These are phyloP conservation scores for Aureobasidium sp. DNA, from an alignment of 2,329 filamentous ascomycete genomes.

Conservation along the genomic window DNA sequence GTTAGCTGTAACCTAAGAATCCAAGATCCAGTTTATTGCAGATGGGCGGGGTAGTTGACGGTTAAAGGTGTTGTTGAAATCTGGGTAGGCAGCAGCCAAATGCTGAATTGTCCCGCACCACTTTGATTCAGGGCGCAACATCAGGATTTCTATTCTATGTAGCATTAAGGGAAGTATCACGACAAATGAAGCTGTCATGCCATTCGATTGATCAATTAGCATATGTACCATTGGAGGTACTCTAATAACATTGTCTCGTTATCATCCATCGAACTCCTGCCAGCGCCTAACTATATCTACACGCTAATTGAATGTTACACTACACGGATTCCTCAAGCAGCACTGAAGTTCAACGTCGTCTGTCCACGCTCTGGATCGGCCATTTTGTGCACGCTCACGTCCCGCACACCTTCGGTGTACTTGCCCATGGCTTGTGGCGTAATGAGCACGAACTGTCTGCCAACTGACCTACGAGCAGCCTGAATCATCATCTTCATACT, in stretches of 20 bases:
- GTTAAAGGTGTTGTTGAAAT: neutral
- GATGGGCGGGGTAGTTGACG: neutral
- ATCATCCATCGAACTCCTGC: neutral
- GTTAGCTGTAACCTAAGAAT: neutral
- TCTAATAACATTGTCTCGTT: neutral
- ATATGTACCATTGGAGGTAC: neutral
- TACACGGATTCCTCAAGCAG: neutral
- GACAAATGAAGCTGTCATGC: neutral
- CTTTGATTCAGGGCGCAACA: neutral
- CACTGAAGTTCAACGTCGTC: conserved; percentile 27
- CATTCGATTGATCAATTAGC: too few species aligned
- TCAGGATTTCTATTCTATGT: neutral
- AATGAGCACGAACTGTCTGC: conserved; percentile 91
- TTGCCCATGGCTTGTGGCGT: conserved; percentile 74
- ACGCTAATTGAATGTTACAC: neutral
- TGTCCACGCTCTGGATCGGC: conserved; percentile 44
- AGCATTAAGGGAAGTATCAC: too few species aligned
- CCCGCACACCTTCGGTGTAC: conserved; percentile 48
- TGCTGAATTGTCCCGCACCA: neutral
- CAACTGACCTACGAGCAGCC: conserved; percentile 77
- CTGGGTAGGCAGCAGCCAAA: neutral
- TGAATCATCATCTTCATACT: conserved; percentile 90
- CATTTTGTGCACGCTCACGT: conserved; percentile 70
- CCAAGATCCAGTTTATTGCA: too few species aligned
- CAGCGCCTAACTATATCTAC: conserved; percentile 1